Percentiles rank a stretch among this genome's conserved stretches.
Evolutionary conservation across 768 basidiomycete species (phyloP).

Genomic region (Lactarius psammicola): DNA sequence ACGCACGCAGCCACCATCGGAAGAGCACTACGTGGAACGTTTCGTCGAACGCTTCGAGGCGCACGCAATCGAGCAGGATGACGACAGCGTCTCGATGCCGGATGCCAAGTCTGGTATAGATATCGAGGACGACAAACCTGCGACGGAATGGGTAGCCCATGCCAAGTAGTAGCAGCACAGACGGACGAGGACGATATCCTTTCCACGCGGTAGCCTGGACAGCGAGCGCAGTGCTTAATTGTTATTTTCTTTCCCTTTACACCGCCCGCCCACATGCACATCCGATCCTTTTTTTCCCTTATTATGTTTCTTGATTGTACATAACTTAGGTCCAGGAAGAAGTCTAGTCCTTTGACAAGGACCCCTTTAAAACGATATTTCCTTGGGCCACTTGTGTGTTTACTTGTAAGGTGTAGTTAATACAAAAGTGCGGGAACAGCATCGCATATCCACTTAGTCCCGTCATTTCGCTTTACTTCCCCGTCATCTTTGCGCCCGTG

Average conservation of each 20-base stretch:
- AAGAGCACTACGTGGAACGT: constrained; percentile 24
- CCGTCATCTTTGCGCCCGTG: no score
- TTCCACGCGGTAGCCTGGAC: not conserved
- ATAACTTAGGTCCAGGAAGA: not conserved
- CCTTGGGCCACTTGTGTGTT: no score
- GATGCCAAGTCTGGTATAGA: not conserved
- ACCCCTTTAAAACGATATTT: not conserved
- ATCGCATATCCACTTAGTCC: no score
- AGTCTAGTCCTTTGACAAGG: not conserved
- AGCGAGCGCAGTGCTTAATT: not conserved
- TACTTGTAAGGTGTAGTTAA: no score
- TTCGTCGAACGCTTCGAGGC: constrained; percentile 29
- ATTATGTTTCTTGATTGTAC: not conserved
- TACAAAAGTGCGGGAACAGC: no score
- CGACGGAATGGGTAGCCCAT: constrained; percentile 7
- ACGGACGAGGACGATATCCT: not conserved
- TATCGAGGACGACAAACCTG: not conserved
- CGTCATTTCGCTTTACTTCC: no score
- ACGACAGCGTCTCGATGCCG: constrained; percentile 10
- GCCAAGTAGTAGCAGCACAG: not conserved
- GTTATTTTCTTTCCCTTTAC: not conserved
- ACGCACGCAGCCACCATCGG: constrained; percentile 9
- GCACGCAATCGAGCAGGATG: constrained; percentile 24
- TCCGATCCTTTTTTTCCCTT: not conserved
- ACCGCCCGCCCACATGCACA: not conserved